Conservation (phyloP, 176 grass and related monocot genomes). For the Carex myosuroides region DNA sequence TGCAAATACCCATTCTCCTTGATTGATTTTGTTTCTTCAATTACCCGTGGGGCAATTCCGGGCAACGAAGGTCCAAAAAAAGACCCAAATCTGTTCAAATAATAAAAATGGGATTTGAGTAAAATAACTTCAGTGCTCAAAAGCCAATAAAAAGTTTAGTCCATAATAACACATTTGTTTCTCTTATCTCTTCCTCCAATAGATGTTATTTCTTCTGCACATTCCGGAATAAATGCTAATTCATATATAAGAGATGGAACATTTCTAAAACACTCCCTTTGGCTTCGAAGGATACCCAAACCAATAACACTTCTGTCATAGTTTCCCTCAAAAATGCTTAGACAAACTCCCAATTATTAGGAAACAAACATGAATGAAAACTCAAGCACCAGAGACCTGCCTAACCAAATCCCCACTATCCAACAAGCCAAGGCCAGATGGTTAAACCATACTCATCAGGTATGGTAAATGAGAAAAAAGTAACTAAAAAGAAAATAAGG, state of each 20-base stretch:
- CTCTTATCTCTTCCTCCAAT: neutral
- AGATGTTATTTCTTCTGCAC: neutral
- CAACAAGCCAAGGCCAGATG: neutral
- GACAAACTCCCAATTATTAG: neutral
- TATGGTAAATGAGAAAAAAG: neutral
- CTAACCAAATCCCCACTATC: neutral
- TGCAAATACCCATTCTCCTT: slow-evolving; percentile 30
- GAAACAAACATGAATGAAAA: neutral
- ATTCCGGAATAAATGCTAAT: neutral
- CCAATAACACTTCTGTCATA: neutral
- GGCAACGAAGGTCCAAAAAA: slow-evolving; percentile 78
- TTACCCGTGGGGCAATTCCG: slow-evolving; percentile 54
- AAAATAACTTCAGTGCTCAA: neutral
- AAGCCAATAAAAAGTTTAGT: neutral
- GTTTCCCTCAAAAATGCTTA: neutral
- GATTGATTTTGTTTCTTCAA: slow-evolving; percentile 61
- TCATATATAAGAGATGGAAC: neutral
- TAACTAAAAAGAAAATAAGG: neutral
- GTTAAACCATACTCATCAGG: neutral
- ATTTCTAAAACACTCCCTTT: neutral
- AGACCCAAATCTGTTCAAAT: slow-evolving; percentile 45
- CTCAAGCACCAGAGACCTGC: neutral
- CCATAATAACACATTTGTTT: neutral
- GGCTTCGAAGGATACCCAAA: neutral
- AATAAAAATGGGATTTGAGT: neutral